Percentiles rank a stretch among this genome's conserved stretches.
Conservation (phyloP, 2,329 filamentous ascomycete species). For the Aaosphaeria pasadenensis region DNA sequence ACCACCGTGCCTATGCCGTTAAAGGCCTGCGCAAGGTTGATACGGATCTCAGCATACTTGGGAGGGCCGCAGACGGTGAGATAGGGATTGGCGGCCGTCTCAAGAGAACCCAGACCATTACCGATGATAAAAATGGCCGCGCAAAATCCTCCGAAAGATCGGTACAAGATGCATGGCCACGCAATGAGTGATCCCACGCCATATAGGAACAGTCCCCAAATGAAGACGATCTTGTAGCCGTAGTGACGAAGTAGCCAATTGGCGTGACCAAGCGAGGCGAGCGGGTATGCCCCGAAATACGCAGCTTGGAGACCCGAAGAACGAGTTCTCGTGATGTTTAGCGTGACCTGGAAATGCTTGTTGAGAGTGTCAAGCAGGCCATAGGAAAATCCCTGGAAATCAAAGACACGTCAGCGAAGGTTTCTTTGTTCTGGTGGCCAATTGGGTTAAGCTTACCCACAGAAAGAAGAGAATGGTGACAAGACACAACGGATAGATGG, state of each 20-base stretch:
- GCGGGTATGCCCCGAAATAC: conserved; percentile 50
- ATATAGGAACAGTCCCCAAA: conserved; percentile 54
- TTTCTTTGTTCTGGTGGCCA: background rate
- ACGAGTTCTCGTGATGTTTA: conserved; percentile 43
- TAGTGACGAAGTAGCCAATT: conserved; percentile 50
- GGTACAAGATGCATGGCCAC: conserved; percentile 56
- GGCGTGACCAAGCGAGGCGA: conserved; percentile 48
- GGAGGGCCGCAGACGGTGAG: conserved; percentile 56
- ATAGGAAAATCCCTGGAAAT: conserved; percentile 51
- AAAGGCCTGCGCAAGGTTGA: conserved; percentile 59
- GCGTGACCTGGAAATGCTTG: conserved; percentile 46
- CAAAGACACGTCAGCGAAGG: background rate
- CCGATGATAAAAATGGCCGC: conserved; percentile 57
- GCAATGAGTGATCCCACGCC: conserved; percentile 57
- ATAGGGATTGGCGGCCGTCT: conserved; percentile 58
- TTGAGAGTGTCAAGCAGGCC: conserved; percentile 56
- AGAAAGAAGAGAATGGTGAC: conserved; percentile 66
- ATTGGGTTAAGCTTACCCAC: conserved; percentile 44
- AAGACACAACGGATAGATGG: conserved; percentile 63
- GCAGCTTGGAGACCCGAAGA: conserved; percentile 49
- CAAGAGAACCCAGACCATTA: conserved; percentile 52
- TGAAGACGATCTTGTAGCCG: conserved; percentile 48
- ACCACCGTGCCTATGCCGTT: conserved; percentile 59
- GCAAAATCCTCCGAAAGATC: conserved; percentile 59
- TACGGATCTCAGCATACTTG: conserved; percentile 55